A percentile compares a stretch with the other conserved stretches of the same genome.
These are phyloP conservation scores for Fusarium sp. DNA, from an alignment of 2,329 filamentous ascomycete genomes.

Conservation along the genomic window DNA sequence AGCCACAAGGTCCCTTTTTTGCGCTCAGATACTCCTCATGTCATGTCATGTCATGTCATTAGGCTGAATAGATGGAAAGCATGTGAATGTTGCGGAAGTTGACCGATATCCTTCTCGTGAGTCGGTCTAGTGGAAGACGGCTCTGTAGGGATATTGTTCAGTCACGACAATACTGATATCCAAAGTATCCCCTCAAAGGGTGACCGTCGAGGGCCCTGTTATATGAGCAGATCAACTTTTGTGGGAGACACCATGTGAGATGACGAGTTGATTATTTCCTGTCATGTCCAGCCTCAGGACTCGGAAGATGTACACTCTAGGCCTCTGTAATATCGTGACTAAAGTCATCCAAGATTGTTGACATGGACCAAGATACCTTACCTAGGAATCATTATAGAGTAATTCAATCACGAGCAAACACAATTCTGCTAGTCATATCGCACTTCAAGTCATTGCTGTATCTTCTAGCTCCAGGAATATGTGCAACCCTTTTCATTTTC, in stretches of 20 bases:
- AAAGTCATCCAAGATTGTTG: too few relatives aligned
- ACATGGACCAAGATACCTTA: too few relatives aligned
- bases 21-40: background rate
- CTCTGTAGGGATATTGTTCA: conserved; percentile 1
- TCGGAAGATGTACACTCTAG: too few relatives aligned
- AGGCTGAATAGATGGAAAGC: background rate
- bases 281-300: too few relatives aligned
- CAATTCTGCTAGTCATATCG: background rate
- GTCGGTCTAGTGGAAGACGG: conserved; percentile 18
- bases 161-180: too few relatives aligned
- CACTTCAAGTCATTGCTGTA: background rate
- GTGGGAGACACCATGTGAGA: too few relatives aligned
- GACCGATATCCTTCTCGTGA: conserved; percentile 4
- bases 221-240: too few relatives aligned
- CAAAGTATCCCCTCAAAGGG: too few relatives aligned
- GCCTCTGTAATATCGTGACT: too few relatives aligned
- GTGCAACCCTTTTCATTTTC: background rate
- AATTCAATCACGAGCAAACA: background rate
- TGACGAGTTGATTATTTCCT: too few relatives aligned
- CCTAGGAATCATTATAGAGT: too few relatives aligned
- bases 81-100: conserved; percentile 23
- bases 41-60: background rate
- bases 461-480: background rate
- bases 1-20: background rate
- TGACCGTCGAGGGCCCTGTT: too few relatives aligned